Percentiles rank a stretch among this genome's conserved stretches.
Evolutionary conservation across 352 stramenopile genomes (phyloP).

Genomic region (Phytophthora kernoviae): DNA sequence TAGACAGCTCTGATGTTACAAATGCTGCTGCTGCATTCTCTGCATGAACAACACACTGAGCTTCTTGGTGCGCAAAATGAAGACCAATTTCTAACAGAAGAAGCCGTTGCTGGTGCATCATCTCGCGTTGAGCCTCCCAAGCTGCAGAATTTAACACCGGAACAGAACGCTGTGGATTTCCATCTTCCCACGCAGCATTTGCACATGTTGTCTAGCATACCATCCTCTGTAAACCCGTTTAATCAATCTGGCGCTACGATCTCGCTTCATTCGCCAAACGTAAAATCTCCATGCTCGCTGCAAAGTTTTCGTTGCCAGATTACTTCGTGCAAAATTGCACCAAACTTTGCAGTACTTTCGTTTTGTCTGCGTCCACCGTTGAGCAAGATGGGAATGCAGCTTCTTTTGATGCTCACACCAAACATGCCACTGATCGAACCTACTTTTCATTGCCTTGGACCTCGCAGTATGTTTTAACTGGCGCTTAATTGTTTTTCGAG

Average conservation of each 20-base stretch:
- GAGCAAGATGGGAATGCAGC: slow-evolving; percentile 12
- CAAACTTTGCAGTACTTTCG: slow-evolving; percentile 10
- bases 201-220: slow-evolving; percentile 2
- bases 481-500: slow-evolving; percentile 2
- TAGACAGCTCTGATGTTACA: slow-evolving; percentile 11
- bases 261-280: slow-evolving; percentile 3
- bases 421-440: slow-evolving; percentile 17
- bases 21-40: neutral
- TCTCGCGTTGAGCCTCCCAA: slow-evolving; percentile 9
- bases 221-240: slow-evolving; percentile 15
- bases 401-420: slow-evolving; percentile 18
- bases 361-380: slow-evolving; percentile 9
- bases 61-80: slow-evolving; percentile 1
- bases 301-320: slow-evolving; percentile 6
- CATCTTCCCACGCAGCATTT: slow-evolving; percentile 8
- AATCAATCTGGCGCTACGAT: slow-evolving; percentile 1
- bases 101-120: neutral
- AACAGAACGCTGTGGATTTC: slow-evolving; percentile 12
- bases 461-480: slow-evolving; percentile 17
- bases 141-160: slow-evolving; percentile 1
- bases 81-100: slow-evolving; percentile 4
- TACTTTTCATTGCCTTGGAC: slow-evolving; percentile 13
- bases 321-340: slow-evolving; percentile 6
- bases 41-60: slow-evolving; percentile 2
- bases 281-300: slow-evolving; percentile 15